Conservation (phyloP, 2,329 filamentous ascomycete genomes). For the Bipolaris oryzae region DNA sequence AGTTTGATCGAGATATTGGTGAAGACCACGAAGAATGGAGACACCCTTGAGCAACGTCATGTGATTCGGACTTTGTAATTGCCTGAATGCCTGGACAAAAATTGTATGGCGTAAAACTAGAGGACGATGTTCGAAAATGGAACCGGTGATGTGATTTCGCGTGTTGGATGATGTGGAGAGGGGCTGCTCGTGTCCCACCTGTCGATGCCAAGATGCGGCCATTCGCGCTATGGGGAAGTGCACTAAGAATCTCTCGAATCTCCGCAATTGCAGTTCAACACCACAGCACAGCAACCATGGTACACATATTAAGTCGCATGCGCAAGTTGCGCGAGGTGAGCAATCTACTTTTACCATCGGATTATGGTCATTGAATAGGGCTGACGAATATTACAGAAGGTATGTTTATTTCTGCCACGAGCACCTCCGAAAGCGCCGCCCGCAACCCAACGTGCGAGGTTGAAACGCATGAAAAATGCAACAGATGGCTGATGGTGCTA, state of each 20-base stretch:
- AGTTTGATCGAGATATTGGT: neutral
- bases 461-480: neutral
- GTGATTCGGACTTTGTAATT: too few species aligned
- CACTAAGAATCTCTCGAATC: conserved; percentile 34
- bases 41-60: neutral
- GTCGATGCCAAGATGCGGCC: conserved; percentile 17
- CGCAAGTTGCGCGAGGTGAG: conserved; percentile 74
- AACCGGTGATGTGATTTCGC: too few species aligned
- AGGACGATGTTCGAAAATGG: neutral
- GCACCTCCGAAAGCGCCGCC: conserved; percentile 25
- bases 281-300: conserved; percentile 51
- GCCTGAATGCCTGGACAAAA: too few species aligned
- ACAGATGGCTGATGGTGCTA: conserved; percentile 10
- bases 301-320: conserved; percentile 70
- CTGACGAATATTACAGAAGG: conserved; percentile 42
- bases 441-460: neutral
- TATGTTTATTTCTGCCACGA: conserved; percentile 27
- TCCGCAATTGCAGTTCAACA: conserved; percentile 25
- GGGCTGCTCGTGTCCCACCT: neutral
- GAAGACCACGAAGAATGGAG: neutral
- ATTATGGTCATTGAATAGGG: conserved; percentile 5
- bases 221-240: conserved; percentile 15
- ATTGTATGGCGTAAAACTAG: too few species aligned
- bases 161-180: neutral
- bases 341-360: conserved; percentile 20